Percentiles rank a stretch among this genome's conserved stretches.
Conservation (phyloP, 2,329 filamentous ascomycete genomes). For the Aspergillus novofumigatus region DNA sequence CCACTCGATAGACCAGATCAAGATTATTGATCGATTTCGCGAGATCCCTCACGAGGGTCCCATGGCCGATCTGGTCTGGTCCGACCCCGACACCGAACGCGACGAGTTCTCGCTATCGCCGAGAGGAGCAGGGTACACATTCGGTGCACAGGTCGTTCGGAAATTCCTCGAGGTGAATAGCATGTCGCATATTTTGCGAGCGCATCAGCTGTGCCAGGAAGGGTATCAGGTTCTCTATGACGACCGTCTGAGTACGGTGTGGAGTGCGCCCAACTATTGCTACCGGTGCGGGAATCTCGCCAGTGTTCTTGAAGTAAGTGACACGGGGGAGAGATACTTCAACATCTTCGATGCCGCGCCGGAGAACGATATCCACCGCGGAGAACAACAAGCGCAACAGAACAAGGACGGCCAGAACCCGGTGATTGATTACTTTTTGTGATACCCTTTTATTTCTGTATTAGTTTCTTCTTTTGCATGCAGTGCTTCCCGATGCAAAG, state of each 20-base stretch:
- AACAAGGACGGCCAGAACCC: slow-evolving; percentile 67
- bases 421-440: slow-evolving; percentile 69
- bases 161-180: slow-evolving; percentile 97
- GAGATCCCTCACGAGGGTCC: slow-evolving; percentile 98
- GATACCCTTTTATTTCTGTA: slow-evolving; percentile 34
- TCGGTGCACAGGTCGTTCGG: slow-evolving; percentile 94
- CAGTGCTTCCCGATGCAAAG: slow-evolving; percentile 9
- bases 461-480: slow-evolving; percentile 7
- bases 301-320: slow-evolving; percentile 92
- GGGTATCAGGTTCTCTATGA: slow-evolving; percentile 97
- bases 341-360: slow-evolving; percentile 97
- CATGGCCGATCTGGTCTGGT: slow-evolving; percentile 99
- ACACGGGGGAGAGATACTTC: slow-evolving; percentile 88
- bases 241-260: slow-evolving; percentile 89
- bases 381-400: slow-evolving; percentile 69
- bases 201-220: slow-evolving; percentile 98
- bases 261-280: slow-evolving; percentile 96
- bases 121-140: slow-evolving; percentile 92
- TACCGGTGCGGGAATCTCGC: slow-evolving; percentile 97
- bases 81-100: slow-evolving; percentile 91
- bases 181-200: slow-evolving; percentile 95
- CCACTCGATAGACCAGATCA: slow-evolving; percentile 98
- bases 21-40: slow-evolving; percentile 97
- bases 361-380: slow-evolving; percentile 80
- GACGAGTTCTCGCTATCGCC: slow-evolving; percentile 96